Percentiles rank a stretch among this genome's conserved stretches.
These are phyloP conservation scores for Scheffersomyces quercinus DNA, from an alignment of 1,139 yeast genomes.

Conservation along the genomic window DNA sequence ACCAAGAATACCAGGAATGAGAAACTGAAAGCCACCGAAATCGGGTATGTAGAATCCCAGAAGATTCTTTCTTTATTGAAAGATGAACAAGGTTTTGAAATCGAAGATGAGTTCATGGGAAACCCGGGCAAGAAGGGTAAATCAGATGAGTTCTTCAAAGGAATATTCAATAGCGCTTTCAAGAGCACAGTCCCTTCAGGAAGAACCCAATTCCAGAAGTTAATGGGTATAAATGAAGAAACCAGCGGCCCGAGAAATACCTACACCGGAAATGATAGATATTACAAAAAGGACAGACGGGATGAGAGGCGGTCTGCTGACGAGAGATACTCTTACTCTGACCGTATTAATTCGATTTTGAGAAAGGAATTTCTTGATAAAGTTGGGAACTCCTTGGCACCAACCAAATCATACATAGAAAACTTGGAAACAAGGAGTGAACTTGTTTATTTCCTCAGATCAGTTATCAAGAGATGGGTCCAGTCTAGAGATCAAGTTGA, in stretches of 20 bases:
- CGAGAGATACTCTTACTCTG: background rate
- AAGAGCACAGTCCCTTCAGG: background rate
- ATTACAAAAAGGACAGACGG: background rate
- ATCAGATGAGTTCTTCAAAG: background rate
- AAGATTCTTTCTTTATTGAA: background rate
- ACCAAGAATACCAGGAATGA: background rate
- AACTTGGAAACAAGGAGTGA: slow-evolving; percentile 9
- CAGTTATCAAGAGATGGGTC: slow-evolving; percentile 16
- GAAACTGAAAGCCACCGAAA: background rate
- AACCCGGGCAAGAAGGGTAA: background rate
- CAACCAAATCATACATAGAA: slow-evolving; percentile 24
- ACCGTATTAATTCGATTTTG: slow-evolving; percentile 10
- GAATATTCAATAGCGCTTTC: background rate
- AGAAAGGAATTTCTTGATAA: slow-evolving; percentile 18
- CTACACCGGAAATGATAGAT: background rate
- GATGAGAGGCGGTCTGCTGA: background rate
- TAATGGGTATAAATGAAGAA: slow-evolving; percentile 1
- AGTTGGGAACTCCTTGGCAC: slow-evolving; percentile 23
- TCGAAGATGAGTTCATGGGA: background rate
- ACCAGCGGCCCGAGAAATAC: background rate
- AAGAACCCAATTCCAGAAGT: background rate
- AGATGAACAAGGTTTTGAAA: background rate
- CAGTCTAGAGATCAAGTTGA: background rate
- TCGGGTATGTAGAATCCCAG: background rate
- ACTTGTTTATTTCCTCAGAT: slow-evolving; percentile 17